These are phyloP conservation scores for Massarina eburnea DNA, from an alignment of 2,329 filamentous ascomycete species.

Conservation along the genomic window DNA sequence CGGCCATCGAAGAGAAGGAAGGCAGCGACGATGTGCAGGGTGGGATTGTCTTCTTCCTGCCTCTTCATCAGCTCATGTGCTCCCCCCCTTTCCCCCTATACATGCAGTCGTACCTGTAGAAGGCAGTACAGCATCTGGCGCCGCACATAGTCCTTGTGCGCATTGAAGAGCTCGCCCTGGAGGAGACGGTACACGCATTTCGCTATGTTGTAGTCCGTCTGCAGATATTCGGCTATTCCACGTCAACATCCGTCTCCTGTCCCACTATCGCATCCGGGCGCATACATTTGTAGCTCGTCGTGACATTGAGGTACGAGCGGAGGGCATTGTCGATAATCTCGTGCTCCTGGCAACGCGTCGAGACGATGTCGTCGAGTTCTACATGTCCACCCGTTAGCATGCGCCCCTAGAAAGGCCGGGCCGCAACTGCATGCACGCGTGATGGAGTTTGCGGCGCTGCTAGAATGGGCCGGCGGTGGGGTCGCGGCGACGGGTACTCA, in stretches of 20 bases:
- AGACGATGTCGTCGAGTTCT: slow-evolving; percentile 70
- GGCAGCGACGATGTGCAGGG: slow-evolving; percentile 79
- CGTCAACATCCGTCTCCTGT: slow-evolving; percentile 18
- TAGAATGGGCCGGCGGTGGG: slow-evolving; percentile 21
- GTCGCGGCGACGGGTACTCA: slow-evolving; percentile 49
- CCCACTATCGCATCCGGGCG: background rate
- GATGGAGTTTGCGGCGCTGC: no score
- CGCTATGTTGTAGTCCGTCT: slow-evolving; percentile 76
- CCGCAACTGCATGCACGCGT: no score
- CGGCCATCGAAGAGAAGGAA: slow-evolving; percentile 87
- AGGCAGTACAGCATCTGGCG: slow-evolving; percentile 91
- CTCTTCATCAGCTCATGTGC: slow-evolving; percentile 14
- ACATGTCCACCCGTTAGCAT: slow-evolving; percentile 10
- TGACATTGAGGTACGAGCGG: slow-evolving; percentile 79
- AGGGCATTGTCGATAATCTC: slow-evolving; percentile 80
- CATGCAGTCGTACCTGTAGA: slow-evolving; percentile 58
- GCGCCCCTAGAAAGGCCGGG: no score
- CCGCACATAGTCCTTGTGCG: slow-evolving; percentile 82
- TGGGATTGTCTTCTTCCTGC: slow-evolving; percentile 82
- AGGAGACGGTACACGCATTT: slow-evolving; percentile 79
- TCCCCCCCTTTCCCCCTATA: background rate
- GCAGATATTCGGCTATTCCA: slow-evolving; percentile 65
- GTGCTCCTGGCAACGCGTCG: slow-evolving; percentile 60
- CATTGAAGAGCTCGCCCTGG: slow-evolving; percentile 70
- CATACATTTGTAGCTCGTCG: slow-evolving; percentile 69